A percentile compares a stretch with the other conserved stretches of the same genome.
phyloP scores from a whole-genome alignment of 192 early-diverging fungal genomes.

The Helicostylum pulchrum region DNA sequence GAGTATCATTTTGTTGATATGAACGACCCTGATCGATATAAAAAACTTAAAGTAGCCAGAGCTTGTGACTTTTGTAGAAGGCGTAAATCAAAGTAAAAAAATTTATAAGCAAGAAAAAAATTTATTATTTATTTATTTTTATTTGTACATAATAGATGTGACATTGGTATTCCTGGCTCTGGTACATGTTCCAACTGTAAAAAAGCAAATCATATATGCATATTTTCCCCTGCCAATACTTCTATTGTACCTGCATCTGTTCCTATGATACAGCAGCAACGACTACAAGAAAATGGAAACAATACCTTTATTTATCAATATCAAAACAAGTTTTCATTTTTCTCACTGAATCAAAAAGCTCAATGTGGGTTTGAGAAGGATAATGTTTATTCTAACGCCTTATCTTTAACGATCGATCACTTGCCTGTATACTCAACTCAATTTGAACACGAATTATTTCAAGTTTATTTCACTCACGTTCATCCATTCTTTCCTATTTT shows the following conservation, averaged over 20 bases:
- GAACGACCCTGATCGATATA: conserved; percentile 33
- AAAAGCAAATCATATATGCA: conserved; percentile 5
- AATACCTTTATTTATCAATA: not conserved
- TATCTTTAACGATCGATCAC: not conserved
- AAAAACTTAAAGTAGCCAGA: conserved; percentile 30
- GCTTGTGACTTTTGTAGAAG: conserved; percentile 35
- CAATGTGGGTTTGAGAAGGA: conserved; percentile 11
- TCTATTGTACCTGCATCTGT: not conserved
- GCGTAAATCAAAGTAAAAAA: conserved; percentile 38
- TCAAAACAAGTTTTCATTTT: not conserved
- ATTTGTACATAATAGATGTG: conserved; percentile 19
- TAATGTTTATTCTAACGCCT: not conserved
- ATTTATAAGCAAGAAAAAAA: too few relatives aligned
- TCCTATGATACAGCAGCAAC: not conserved
- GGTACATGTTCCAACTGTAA: conserved; percentile 26
- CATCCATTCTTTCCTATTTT: conserved; percentile 12
- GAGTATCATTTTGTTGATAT: conserved; percentile 38
- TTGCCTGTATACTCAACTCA: conserved; percentile 8
- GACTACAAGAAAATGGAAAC: not conserved
- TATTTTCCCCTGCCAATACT: conserved; percentile 11
- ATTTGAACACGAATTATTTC: conserved; percentile 2
- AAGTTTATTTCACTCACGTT: conserved; percentile 7
- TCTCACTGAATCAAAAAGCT: conserved; percentile 2
- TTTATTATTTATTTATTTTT: conserved; percentile 14
- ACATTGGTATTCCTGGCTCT: conserved; percentile 21